Evolutionary conservation across 768 basidiomycete species (phyloP).

Genomic region (Ramaria rubella): DNA sequence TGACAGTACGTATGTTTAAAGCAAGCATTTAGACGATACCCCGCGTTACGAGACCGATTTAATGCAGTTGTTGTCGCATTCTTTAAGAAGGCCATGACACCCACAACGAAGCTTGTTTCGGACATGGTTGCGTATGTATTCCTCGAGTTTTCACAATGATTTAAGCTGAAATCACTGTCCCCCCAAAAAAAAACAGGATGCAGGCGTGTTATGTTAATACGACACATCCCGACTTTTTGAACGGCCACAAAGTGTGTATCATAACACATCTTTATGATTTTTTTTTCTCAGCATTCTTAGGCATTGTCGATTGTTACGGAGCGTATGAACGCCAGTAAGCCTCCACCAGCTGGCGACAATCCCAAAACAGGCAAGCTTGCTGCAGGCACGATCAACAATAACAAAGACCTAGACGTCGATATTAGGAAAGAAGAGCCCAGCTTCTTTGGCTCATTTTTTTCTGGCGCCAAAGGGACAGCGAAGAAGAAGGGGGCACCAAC

Average conservation of each 20-base stretch:
- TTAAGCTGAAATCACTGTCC: no score
- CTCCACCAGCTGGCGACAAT: constrained; percentile 53
- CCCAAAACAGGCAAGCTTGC: constrained; percentile 62
- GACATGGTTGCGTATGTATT: constrained; percentile 83
- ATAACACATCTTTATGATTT: not conserved
- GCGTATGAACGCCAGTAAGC: constrained; percentile 75
- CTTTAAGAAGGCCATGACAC: constrained; percentile 89
- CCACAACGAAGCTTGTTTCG: constrained; percentile 89
- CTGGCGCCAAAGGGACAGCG: constrained; percentile 48
- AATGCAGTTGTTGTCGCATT: constrained; percentile 94
- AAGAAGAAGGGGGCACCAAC: constrained; percentile 52
- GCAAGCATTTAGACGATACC: constrained; percentile 96
- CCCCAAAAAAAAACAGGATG: no score
- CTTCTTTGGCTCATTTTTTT: constrained; percentile 96
- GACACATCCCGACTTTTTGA: constrained; percentile 97
- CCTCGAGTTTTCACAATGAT: no score
- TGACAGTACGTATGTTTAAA: constrained; percentile 27
- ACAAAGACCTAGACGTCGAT: constrained; percentile 90
- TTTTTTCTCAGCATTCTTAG: constrained; percentile 28
- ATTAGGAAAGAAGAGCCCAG: constrained; percentile 80
- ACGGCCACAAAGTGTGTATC: constrained; percentile 71
- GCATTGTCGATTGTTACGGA: constrained; percentile 87
- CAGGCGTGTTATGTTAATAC: constrained; percentile 99
- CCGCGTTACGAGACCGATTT: constrained; percentile 94
- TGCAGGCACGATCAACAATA: constrained; percentile 73